Base-by-base conservation (phyloP, 805 yeast species). In the Candida awuae region DNA sequence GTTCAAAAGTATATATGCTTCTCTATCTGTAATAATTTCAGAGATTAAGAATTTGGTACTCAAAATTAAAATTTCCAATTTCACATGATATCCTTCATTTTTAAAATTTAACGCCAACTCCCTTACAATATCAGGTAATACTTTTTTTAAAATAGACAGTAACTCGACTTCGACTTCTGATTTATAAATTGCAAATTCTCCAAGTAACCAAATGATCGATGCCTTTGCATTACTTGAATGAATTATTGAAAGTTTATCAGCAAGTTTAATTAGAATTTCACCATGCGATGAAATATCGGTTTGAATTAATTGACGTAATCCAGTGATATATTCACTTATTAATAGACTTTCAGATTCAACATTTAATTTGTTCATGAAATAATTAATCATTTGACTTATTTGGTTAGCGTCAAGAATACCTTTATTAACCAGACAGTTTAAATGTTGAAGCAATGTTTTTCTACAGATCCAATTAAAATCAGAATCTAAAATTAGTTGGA, bases 151-250 rank as follows among this genome's bases (percentile, higher is more conserved):
- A 9, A 44, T 33, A 8, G 35, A 7, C 7, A 29, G 26, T 12
- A 18, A 34, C 3, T 33, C 36, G 2, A 19, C 28, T 14, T 18
- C 28, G 20, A 35, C 32, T 10, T 40, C 34, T 19, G 39, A 27
- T 15, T 23, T 25, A 31, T 40, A 38, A 6, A 53, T 53, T 0
- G 80, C 68, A 54, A 79, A 80, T 53, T 92, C 97, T 4, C 97
- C 96, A 37, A 90, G 71, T 8, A 90, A 67, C 97, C 97, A 92
- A 6, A 90, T 69, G 9, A 88, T 78, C 34, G 90, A 82, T 1
- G 94, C 86, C 47, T 78, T 75, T 0, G 97, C 94, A 14, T 49
- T 42, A 15, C 54, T 14, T 25, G 28, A 12, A 10, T 14, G 14
- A 25, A 25, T 5, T 25, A 13, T 13, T 25, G 28, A 13, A 25